Evolutionary conservation across 345 rosid species (phyloP).

Genomic region (Syzygium grande): DNA sequence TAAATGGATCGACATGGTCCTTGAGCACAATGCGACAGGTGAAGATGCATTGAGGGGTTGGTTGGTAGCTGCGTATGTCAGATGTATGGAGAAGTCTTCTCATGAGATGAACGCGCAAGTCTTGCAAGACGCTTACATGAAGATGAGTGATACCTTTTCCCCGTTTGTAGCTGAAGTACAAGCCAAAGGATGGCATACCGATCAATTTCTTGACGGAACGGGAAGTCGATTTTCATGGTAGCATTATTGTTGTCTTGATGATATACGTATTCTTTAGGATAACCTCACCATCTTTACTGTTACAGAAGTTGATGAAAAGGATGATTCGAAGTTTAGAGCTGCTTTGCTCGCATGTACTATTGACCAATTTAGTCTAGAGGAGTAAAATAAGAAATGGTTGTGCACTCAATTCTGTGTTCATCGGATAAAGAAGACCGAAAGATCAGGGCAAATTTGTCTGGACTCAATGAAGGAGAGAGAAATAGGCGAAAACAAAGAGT

Average conservation of each 20-base stretch:
- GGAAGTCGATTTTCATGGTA: slow-evolving; percentile 62
- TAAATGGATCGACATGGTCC: slow-evolving; percentile 60
- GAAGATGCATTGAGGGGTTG: slow-evolving; percentile 96
- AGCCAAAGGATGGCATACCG: slow-evolving; percentile 86
- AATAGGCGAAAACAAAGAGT: neutral
- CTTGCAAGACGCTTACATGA: slow-evolving; percentile 54
- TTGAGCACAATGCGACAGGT: slow-evolving; percentile 72
- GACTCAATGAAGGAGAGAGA: neutral
- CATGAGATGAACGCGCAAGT: slow-evolving; percentile 14
- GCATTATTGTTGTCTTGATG: neutral
- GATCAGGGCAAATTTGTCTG: neutral
- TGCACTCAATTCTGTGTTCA: neutral
- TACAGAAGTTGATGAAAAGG: too few relatives aligned
- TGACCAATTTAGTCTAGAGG: neutral
- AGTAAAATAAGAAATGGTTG: neutral
- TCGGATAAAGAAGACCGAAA: neutral
- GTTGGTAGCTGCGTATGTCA: slow-evolving; percentile 77
- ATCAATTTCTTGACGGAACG: slow-evolving; percentile 75
- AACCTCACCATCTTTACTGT: neutral
- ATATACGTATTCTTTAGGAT: neutral
- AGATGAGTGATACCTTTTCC: slow-evolving; percentile 47
- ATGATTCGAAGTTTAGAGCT: neutral
- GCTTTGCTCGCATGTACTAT: neutral
- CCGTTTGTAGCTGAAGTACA: slow-evolving; percentile 55
- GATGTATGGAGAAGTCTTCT: slow-evolving; percentile 27